Evolutionary conservation across 345 rosid genomes (phyloP).

Genomic region (Salix suchowensis): DNA sequence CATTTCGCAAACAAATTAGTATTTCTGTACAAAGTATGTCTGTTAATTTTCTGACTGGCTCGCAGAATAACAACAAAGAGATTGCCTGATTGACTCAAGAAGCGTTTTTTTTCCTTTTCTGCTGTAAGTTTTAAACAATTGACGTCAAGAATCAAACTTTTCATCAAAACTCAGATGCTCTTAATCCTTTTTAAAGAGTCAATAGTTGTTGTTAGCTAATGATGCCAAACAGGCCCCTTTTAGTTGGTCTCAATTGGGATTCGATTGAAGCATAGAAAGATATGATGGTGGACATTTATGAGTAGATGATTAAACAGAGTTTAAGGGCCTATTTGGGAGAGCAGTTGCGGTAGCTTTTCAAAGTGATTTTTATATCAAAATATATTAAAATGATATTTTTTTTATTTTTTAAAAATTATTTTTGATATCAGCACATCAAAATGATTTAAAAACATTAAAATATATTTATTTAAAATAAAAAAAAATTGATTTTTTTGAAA

Average conservation of each 20-base stretch:
- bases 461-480: too few relatives aligned
- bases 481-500: too few relatives aligned
- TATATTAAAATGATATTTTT: too few relatives aligned
- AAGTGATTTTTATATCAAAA: too few relatives aligned
- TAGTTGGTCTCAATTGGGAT: background rate
- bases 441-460: too few relatives aligned
- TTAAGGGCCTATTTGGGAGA: too few relatives aligned
- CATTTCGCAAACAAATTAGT: background rate
- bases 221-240: background rate
- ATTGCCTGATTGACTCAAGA: background rate
- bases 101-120: background rate
- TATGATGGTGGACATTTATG: too few relatives aligned
- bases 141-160: background rate
- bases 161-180: background rate
- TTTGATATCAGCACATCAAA: too few relatives aligned
- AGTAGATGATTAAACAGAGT: too few relatives aligned
- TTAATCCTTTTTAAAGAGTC: background rate
- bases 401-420: too few relatives aligned
- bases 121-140: background rate
- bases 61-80: background rate
- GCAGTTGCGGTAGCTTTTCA: too few relatives aligned
- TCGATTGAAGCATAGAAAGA: background rate
- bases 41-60: too few relatives aligned
- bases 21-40: background rate
- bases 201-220: background rate